Conservation (phyloP, 1,139 yeast genomes). For the Suhomyces guaymorum region DNA sequence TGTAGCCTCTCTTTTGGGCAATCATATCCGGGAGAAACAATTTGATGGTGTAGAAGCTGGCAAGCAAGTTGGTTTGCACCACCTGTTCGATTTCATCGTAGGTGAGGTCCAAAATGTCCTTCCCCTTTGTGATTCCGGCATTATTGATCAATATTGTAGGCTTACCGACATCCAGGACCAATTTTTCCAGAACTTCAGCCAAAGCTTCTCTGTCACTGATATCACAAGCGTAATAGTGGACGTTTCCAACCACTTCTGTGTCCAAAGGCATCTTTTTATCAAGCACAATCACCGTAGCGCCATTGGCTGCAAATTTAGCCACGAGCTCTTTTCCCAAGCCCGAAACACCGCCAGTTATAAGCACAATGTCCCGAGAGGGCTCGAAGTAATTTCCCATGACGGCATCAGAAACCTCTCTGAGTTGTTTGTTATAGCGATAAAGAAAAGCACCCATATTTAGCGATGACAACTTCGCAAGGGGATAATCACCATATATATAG, state of each 20-base stretch:
- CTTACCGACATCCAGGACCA: slow-evolving; percentile 52
- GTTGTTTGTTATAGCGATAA: slow-evolving; percentile 28
- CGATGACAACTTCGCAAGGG: not conserved
- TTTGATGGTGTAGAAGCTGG: slow-evolving; percentile 70
- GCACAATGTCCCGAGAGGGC: slow-evolving; percentile 53
- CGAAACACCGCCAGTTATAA: slow-evolving; percentile 80
- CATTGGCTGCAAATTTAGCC: slow-evolving; percentile 35
- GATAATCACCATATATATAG: not conserved
- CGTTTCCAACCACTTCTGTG: slow-evolving; percentile 37
- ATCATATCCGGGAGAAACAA: slow-evolving; percentile 75
- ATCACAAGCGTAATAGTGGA: slow-evolving; percentile 65
- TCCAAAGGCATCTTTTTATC: slow-evolving; percentile 53
- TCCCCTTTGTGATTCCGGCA: slow-evolving; percentile 74
- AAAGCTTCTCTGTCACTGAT: slow-evolving; percentile 53
- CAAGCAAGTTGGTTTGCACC: slow-evolving; percentile 63
- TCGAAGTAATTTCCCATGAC: slow-evolving; percentile 55
- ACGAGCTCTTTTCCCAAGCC: slow-evolving; percentile 78
- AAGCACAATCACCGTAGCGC: slow-evolving; percentile 58
- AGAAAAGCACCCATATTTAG: slow-evolving; percentile 10
- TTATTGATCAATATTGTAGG: slow-evolving; percentile 75
- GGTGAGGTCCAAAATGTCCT: slow-evolving; percentile 52
- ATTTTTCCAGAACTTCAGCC: slow-evolving; percentile 31
- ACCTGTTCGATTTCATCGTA: slow-evolving; percentile 61
- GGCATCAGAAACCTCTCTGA: slow-evolving; percentile 33
- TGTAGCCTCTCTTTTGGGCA: slow-evolving; percentile 61